Conservation (phyloP, 164 flowering plant species). For the Umbellularia californica region DNA sequence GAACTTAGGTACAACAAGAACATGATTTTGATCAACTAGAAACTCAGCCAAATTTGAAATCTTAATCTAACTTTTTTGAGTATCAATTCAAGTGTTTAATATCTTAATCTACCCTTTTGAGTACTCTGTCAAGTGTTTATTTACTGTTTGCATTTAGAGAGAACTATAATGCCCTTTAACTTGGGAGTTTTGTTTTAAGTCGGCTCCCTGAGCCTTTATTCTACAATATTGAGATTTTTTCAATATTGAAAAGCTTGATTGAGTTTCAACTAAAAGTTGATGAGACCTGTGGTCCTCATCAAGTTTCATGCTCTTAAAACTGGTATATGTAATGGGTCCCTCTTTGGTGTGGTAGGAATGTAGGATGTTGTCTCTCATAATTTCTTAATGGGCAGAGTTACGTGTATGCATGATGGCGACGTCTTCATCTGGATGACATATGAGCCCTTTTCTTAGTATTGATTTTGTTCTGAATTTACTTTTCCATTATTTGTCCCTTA, state of each 20-base stretch:
- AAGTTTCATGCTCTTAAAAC: not conserved
- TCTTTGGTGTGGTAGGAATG: not conserved
- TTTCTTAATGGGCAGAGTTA: not conserved
- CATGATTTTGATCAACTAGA: not conserved
- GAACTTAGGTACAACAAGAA: not conserved
- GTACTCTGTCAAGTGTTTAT: not conserved
- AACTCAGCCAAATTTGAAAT: not conserved
- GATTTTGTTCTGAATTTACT: not conserved
- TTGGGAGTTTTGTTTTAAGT: too few relatives aligned
- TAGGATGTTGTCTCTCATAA: not conserved
- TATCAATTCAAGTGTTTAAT: too few relatives aligned
- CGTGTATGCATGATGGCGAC: not conserved
- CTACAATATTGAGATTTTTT: not conserved
- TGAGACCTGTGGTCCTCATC: not conserved
- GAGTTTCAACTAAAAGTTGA: not conserved
- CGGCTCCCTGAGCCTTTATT: too few relatives aligned
- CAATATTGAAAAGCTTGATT: not conserved
- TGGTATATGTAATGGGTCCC: not conserved
- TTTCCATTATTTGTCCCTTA: not conserved
- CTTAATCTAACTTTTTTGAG: not conserved
- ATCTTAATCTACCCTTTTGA: not conserved
- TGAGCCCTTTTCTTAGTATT: not conserved
- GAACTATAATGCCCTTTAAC: too few relatives aligned
- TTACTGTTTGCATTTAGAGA: not conserved
- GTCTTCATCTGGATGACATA: not conserved